These are phyloP conservation scores for Komagataella kurtzmanii DNA, from an alignment of 805 yeast genomes.

Conservation along the genomic window DNA sequence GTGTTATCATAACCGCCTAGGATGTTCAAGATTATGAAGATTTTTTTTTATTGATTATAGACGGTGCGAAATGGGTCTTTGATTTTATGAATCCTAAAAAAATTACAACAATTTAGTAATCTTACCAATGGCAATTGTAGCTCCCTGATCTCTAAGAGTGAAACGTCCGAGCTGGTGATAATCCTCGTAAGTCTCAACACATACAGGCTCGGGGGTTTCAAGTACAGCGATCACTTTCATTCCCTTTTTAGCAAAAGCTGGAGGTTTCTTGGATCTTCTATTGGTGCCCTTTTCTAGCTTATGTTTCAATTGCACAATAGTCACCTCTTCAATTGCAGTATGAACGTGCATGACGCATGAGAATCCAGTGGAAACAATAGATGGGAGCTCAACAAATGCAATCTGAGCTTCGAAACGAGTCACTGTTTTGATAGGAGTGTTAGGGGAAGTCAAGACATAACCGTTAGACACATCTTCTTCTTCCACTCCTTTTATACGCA, in stretches of 20 bases:
- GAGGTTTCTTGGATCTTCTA: constrained; percentile 92
- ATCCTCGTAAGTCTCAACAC: constrained; percentile 85
- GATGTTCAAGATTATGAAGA: too few species aligned
- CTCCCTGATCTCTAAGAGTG: constrained; percentile 97
- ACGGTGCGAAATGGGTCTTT: not conserved
- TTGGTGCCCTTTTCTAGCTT: constrained; percentile 94
- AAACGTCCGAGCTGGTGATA: constrained; percentile 97
- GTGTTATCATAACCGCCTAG: too few species aligned
- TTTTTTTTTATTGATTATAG: too few species aligned
- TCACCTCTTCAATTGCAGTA: constrained; percentile 95
- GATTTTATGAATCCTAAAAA: not conserved
- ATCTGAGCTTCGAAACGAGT: constrained; percentile 90
- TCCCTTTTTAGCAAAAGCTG: constrained; percentile 97
- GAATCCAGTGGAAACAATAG: constrained; percentile 89
- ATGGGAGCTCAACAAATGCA: constrained; percentile 92
- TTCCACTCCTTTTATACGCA: constrained; percentile 88
- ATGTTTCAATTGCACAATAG: constrained; percentile 69
- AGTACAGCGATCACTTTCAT: constrained; percentile 93
- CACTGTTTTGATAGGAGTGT: constrained; percentile 83
- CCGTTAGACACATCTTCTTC: constrained; percentile 94
- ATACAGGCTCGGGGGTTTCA: constrained; percentile 77
- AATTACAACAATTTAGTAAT: constrained; percentile 70
- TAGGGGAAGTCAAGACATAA: constrained; percentile 76
- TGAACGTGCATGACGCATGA: constrained; percentile 98
- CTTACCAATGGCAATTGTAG: constrained; percentile 96